A percentile compares a stretch with the other conserved stretches of the same genome.
Evolutionary conservation across 345 rosid genomes (phyloP).

Genomic region (Citrus glauca): DNA sequence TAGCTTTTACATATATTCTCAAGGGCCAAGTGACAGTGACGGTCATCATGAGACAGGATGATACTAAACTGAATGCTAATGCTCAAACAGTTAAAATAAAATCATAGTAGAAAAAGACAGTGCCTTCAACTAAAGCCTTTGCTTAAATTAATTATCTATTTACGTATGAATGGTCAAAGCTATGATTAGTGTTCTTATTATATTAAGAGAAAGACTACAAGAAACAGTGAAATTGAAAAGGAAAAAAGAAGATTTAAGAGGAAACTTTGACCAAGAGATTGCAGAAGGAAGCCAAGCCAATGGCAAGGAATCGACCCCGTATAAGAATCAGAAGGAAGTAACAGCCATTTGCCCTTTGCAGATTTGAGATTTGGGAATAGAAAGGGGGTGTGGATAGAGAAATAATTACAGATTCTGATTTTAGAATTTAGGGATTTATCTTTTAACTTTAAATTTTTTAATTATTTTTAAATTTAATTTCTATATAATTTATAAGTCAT

Average conservation of each 20-base stretch:
- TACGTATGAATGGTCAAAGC: not conserved
- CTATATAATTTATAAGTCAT: no score
- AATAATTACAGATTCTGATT: no score
- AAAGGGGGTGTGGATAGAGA: no score
- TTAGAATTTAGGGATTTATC: no score
- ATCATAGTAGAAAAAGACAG: not conserved
- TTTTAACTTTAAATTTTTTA: no score
- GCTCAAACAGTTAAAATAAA: not conserved
- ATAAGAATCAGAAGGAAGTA: slow-evolving; percentile 57
- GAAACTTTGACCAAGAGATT: slow-evolving; percentile 43
- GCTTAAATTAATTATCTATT: not conserved
- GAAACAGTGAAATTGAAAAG: not conserved
- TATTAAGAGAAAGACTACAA: no score
- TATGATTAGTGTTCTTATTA: not conserved
- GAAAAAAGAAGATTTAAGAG: not conserved
- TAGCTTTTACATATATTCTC: not conserved
- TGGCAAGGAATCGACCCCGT: slow-evolving; percentile 72
- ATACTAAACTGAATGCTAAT: not conserved
- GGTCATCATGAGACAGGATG: not conserved
- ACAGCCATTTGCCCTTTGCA: no score
- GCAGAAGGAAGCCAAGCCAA: slow-evolving; percentile 56
- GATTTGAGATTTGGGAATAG: no score
- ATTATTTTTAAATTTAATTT: no score
- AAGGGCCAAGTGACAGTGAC: not conserved
- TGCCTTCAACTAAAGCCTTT: not conserved